Conservation (phyloP, 2,329 filamentous ascomycete species). For the Tolypocladium inflatum region DNA sequence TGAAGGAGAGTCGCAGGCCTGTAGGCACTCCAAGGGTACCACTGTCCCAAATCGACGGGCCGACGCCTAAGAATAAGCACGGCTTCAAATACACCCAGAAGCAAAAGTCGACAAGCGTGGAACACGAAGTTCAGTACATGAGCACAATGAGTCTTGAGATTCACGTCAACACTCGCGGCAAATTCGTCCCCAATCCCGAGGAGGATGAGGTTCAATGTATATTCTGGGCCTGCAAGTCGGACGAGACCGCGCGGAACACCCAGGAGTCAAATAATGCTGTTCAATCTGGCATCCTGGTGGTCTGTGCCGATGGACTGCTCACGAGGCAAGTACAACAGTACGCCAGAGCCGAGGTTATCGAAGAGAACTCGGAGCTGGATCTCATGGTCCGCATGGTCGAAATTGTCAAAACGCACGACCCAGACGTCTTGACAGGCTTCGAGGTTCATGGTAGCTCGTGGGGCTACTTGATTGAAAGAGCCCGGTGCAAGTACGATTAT, state of each 20-base stretch:
- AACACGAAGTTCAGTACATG: slow-evolving; percentile 89
- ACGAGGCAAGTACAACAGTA: slow-evolving; percentile 53
- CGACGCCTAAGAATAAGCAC: slow-evolving; percentile 72
- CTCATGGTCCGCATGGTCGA: slow-evolving; percentile 78
- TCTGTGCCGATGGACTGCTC: slow-evolving; percentile 53
- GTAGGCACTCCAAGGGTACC: slow-evolving; percentile 23
- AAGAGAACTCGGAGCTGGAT: slow-evolving; percentile 74
- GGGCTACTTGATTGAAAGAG: slow-evolving; percentile 91
- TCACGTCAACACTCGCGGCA: slow-evolving; percentile 78
- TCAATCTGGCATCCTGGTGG: slow-evolving; percentile 61
- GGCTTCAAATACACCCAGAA: slow-evolving; percentile 83
- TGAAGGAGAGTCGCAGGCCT: slow-evolving; percentile 7
- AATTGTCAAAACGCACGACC: slow-evolving; percentile 74
- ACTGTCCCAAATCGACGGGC: slow-evolving; percentile 79
- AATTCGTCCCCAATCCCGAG: slow-evolving; percentile 77
- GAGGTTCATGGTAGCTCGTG: slow-evolving; percentile 91
- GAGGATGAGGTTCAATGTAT: slow-evolving; percentile 81
- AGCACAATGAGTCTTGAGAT: slow-evolving; percentile 91
- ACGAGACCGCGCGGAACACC: slow-evolving; percentile 37
- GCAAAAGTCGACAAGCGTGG: slow-evolving; percentile 61
- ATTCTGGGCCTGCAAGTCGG: slow-evolving; percentile 82
- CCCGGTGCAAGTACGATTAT: slow-evolving; percentile 76
- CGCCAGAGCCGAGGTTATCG: slow-evolving; percentile 53
- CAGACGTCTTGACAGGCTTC: slow-evolving; percentile 88
- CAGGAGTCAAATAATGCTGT: slow-evolving; percentile 36